Conservation (phyloP, 1,284 basidiomycete species). For the Stygiomarasmius scandens region DNA sequence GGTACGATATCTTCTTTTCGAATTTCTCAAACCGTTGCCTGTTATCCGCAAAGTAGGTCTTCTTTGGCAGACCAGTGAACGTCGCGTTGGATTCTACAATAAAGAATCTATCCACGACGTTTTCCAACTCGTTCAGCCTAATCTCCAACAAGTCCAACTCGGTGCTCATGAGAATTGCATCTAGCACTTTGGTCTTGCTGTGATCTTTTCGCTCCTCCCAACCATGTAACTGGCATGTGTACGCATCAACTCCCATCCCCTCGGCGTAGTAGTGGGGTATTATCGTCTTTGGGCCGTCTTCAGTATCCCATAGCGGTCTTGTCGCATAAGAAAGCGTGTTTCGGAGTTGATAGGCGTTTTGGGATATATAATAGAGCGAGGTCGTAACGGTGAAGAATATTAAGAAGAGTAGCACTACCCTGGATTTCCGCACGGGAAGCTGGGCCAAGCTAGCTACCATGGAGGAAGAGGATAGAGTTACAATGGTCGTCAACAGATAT, state of each 20-base stretch:
- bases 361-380: slow-evolving; percentile 34
- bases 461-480: neutral
- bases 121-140: slow-evolving; percentile 64
- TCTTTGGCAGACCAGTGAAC: slow-evolving; percentile 63
- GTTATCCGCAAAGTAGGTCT: slow-evolving; percentile 52
- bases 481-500: neutral
- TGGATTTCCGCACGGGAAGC: neutral
- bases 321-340: slow-evolving; percentile 63
- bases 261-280: slow-evolving; percentile 62
- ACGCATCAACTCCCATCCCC: slow-evolving; percentile 45
- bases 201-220: slow-evolving; percentile 44
- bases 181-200: slow-evolving; percentile 41
- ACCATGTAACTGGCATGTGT: slow-evolving; percentile 57
- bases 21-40: slow-evolving; percentile 53
- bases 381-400: slow-evolving; percentile 31
- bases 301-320: slow-evolving; percentile 65
- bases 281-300: slow-evolving; percentile 48
- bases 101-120: slow-evolving; percentile 65
- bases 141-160: slow-evolving; percentile 75
- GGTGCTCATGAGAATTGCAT: slow-evolving; percentile 64
- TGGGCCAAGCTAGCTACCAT: neutral
- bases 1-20: slow-evolving; percentile 56
- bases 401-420: slow-evolving; percentile 16
- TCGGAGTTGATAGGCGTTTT: slow-evolving; percentile 46
- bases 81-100: slow-evolving; percentile 69